Conservation (phyloP, 441 rosid genomes). For the Bruguiera hainesii region DNA sequence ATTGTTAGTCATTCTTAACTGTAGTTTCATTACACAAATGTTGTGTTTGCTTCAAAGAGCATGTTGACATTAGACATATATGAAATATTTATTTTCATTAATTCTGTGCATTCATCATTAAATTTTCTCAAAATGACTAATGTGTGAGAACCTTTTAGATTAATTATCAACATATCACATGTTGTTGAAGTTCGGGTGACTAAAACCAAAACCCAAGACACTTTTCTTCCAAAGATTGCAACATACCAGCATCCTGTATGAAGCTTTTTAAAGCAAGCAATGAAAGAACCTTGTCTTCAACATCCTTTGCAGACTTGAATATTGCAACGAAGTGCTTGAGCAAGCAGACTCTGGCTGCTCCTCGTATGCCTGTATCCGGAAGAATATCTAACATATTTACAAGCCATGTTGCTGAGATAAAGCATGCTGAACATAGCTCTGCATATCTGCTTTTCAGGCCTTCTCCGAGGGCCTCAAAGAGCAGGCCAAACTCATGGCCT, state of each 20-base stretch:
- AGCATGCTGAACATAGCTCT: slow-evolving; percentile 47
- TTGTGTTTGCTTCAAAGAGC: too few relatives aligned
- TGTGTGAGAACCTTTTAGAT: too few relatives aligned
- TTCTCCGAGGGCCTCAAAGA: slow-evolving; percentile 73
- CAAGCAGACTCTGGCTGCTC: slow-evolving; percentile 69
- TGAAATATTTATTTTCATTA: too few relatives aligned
- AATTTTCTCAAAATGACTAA: too few relatives aligned
- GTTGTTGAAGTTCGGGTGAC: too few relatives aligned
- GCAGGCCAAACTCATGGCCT: slow-evolving; percentile 64
- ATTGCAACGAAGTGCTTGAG: slow-evolving; percentile 48
- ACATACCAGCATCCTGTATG: slow-evolving; percentile 55
- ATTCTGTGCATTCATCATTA: too few relatives aligned
- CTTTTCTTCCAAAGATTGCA: slow-evolving; percentile 2
- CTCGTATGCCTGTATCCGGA: slow-evolving; percentile 66
- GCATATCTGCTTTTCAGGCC: slow-evolving; percentile 47
- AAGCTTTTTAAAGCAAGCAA: slow-evolving; percentile 68
- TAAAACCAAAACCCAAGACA: too few relatives aligned
- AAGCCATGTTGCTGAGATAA: slow-evolving; percentile 66
- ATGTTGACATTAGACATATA: too few relatives aligned
- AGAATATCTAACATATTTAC: slow-evolving; percentile 48
- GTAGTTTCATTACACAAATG: too few relatives aligned
- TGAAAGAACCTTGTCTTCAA: slow-evolving; percentile 55
- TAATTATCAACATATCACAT: too few relatives aligned
- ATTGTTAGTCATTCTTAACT: too few relatives aligned
- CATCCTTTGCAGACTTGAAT: slow-evolving; percentile 51